Conservation (phyloP, 768 basidiomycete species). For the Boletus rufocinnamomeus region DNA sequence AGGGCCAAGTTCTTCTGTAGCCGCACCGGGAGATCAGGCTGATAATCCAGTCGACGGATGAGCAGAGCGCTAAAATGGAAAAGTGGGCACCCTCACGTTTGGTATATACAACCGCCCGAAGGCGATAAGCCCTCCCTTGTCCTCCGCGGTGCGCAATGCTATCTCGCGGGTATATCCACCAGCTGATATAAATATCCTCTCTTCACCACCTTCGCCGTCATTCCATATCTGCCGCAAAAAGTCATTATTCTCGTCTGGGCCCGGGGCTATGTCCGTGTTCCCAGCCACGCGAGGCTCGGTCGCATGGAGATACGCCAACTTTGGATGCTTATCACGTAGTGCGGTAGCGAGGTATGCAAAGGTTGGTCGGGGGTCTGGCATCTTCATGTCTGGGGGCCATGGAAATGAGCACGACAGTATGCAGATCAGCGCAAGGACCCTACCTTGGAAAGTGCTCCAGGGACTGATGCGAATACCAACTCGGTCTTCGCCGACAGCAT, state of each 20-base stretch:
- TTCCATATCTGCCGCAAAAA: too few species aligned
- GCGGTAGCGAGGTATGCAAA: too few species aligned
- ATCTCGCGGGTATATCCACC: too few species aligned
- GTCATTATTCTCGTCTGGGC: slow-evolving; percentile 34
- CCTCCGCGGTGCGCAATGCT: slow-evolving; percentile 41
- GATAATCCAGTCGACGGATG: background rate
- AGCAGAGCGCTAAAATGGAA: background rate
- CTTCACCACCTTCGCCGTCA: too few species aligned
- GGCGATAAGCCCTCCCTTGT: too few species aligned
- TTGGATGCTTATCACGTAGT: too few species aligned
- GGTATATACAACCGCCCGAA: slow-evolving; percentile 41
- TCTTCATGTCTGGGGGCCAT: slow-evolving; percentile 29
- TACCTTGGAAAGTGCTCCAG: slow-evolving; percentile 44
- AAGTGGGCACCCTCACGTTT: slow-evolving; percentile 34
- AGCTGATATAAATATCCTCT: too few species aligned
- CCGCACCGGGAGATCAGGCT: slow-evolving; percentile 38
- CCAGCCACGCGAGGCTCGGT: slow-evolving; percentile 42
- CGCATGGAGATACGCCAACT: slow-evolving; percentile 55
- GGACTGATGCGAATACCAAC: too few species aligned
- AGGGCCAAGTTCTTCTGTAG: slow-evolving; percentile 27
- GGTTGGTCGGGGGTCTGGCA: too few species aligned
- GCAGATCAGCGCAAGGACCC: background rate
- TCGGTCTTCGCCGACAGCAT: too few species aligned
- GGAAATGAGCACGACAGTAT: background rate
- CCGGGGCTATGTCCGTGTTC: background rate